Conservation (phyloP, 495 filamentous ascomycete genomes). For the Trichoderma virens region DNA sequence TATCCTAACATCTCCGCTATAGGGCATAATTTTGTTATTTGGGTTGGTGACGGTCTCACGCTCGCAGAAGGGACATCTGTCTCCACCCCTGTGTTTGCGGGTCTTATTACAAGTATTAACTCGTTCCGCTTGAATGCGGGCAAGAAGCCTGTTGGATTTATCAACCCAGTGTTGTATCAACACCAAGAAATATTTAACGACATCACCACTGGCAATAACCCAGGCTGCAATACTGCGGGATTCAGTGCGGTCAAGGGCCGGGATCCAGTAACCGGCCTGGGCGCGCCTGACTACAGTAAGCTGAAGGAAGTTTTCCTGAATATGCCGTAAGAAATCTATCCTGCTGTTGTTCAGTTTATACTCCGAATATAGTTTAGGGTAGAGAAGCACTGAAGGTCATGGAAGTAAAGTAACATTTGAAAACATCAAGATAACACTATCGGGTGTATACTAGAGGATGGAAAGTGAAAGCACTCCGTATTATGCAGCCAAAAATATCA, state of each 20-base stretch:
- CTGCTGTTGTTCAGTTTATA: too few species aligned
- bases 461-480: too few species aligned
- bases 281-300: slow-evolving; percentile 8
- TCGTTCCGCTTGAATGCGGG: neutral
- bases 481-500: too few species aligned
- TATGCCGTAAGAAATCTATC: neutral
- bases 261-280: slow-evolving; percentile 44
- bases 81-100: neutral
- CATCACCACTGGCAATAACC: slow-evolving; percentile 39
- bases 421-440: too few species aligned
- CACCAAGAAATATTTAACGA: slow-evolving; percentile 34
- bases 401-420: too few species aligned
- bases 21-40: too few species aligned
- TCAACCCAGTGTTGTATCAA: neutral
- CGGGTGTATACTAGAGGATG: too few species aligned
- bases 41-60: neutral
- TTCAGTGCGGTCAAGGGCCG: slow-evolving; percentile 40
- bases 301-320: neutral
- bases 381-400: too few species aligned
- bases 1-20: too few species aligned
- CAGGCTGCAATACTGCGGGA: slow-evolving; percentile 39
- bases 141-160: neutral
- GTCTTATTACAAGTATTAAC: neutral
- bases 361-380: too few species aligned
- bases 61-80: neutral